Base-by-base conservation (phyloP, 352 stramenopile species). In the Phytophthora multivora region DNA sequence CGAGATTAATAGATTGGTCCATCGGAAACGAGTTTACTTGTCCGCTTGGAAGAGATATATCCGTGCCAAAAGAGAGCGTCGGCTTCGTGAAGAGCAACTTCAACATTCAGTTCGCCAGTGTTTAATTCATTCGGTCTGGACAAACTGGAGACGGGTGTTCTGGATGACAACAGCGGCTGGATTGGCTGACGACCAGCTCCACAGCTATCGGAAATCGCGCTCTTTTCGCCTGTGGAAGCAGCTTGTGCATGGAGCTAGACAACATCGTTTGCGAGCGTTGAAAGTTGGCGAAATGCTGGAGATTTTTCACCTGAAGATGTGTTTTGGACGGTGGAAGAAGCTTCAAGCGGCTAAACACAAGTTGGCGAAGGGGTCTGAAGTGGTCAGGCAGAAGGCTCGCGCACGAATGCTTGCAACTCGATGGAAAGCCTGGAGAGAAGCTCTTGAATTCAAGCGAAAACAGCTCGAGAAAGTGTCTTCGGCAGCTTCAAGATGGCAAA, bases 401-500 rank as follows among this genome's bases (percentile, higher is more conserved):
- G 35, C 4, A 25, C 15, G 19, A 5, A 5, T 36, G 9, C 10
- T 61, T 39, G 12, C 15, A 33, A 26, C 15, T n/a, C 54, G 23
- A n/a, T 81, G 72, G 73, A 31, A 19, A 8, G 23, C 9, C 3
- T 80, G 66, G 72, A 47, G 52, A 51, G 15, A 15, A 0, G 53
- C 41, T 9, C 57, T 73, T n/a, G 11, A 61, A 18, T 38, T n/a
- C 2, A 54, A 61, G 5, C 55, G 50, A 35, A 28, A 39, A 3
- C 70, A 73, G 18, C 40, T 48, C 12, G 19, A 50, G 31, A 57
- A 54, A 52, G 48, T 79, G 2, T 41, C 47, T 4, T 40, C 6
- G 0, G 71, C 64, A 23, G 12, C 72, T 11, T 65, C 19, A n/a
- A 71, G 39, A 23, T 74, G 74, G 65, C 59, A 77, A 38, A 47